Conservation (phyloP, 495 filamentous ascomycete species). For the Achaetomiella virescens region DNA sequence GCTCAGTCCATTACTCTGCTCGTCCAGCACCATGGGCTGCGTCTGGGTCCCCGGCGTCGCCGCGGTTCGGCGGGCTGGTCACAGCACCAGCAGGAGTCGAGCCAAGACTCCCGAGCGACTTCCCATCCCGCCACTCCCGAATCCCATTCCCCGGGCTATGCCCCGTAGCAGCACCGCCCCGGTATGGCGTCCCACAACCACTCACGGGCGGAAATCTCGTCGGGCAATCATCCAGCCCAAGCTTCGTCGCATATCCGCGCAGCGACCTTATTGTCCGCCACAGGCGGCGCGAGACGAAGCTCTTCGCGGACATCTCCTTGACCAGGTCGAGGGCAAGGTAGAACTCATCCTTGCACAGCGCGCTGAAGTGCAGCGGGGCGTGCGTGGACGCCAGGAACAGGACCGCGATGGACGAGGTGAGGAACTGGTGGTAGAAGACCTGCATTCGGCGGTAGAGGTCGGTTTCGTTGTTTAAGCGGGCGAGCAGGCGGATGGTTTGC, state of each 20-base stretch:
- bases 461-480: slow-evolving; percentile 68
- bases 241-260: slow-evolving; percentile 69
- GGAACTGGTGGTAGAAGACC: slow-evolving; percentile 81
- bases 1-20: slow-evolving; percentile 30
- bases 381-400: slow-evolving; percentile 80
- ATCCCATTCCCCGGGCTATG: background rate
- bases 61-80: background rate
- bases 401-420: slow-evolving; percentile 72
- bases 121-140: background rate
- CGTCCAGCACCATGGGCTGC: slow-evolving; percentile 16
- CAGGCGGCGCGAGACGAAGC: slow-evolving; percentile 69
- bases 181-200: no score
- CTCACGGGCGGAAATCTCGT: background rate
- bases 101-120: slow-evolving; percentile 2
- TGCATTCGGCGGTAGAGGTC: slow-evolving; percentile 76
- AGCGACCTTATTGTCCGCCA: slow-evolving; percentile 78
- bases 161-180: no score
- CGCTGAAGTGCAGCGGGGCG: slow-evolving; percentile 69
- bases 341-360: slow-evolving; percentile 71
- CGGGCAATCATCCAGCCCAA: slow-evolving; percentile 55
- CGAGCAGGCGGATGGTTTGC: slow-evolving; percentile 69
- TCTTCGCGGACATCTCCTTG: slow-evolving; percentile 71
- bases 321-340: slow-evolving; percentile 81
- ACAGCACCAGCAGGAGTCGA: no score
- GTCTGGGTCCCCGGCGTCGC: background rate